Base-by-base conservation (phyloP, 129 eudicot genomes). In the Mikania micrantha region DNA sequence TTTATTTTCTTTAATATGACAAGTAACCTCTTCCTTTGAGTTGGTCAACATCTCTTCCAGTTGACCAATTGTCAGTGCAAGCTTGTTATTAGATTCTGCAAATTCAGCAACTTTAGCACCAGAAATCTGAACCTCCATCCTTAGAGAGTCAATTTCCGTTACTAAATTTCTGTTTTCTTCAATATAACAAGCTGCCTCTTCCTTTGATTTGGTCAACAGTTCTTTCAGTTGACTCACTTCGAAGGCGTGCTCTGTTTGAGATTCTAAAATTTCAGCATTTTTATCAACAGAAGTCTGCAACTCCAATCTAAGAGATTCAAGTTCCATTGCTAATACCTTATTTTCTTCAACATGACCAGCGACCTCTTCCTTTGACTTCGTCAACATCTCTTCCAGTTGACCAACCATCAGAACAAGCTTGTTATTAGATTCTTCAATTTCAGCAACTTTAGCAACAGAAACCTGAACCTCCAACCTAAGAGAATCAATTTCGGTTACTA, bases 391-490 rank as follows among this genome's bases (percentile, higher is more conserved):
- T 40, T 39, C 32, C 65, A 60, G 15, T 60, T 60, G 65, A 60
- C 59, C 2, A 0, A 19, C 9, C 59, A 28, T 27, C 22, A 47
- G 41, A 47, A 7, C 41, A 28, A 2, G 16, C 31, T 21, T 12
- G 12, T 36, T 22, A 22, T 69, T 3, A 36, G 20, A 25, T 70
- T 86, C 80, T 52, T 42, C 32, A 47, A 34, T 48, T 34, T 74
- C 38, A 45, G 9, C 72, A 64, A 66, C 63, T 19, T 75, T 72
- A 9, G 77, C 79, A 70, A 42, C 39, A 60, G 79, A 81, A 16
- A 56, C 78, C 75, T 84, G 79, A 24, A 81, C 71, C 50, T 91
- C 83, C 21, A 78, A 79, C 48, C 49, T 79, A 16, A 85, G 69
- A 48, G 74, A 75, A 17, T 85, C 69, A 50, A 83, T 49, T 63